Conservation (phyloP, 148 eudicot species). For the Simmondsia chinensis region DNA sequence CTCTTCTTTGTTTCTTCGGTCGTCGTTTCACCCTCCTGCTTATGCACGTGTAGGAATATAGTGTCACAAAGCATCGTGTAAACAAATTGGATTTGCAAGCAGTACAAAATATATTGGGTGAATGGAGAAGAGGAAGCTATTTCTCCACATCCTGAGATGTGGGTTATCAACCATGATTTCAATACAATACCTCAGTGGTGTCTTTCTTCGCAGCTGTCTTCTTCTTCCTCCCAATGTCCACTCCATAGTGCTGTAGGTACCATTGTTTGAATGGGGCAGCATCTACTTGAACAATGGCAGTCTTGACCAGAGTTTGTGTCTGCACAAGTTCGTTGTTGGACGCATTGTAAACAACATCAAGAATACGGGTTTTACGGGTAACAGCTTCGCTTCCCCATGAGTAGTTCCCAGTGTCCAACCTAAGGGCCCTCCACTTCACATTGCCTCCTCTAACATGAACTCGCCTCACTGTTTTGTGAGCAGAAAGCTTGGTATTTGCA, state of each 20-base stretch:
- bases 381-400: conserved; percentile 24
- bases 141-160: too few species aligned
- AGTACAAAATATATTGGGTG: not conserved
- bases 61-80: not conserved
- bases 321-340: conserved; percentile 20
- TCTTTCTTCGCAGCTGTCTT: conserved; percentile 6
- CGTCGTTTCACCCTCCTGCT: conserved; percentile 6
- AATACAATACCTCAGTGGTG: not conserved
- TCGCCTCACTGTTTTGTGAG: conserved; percentile 19
- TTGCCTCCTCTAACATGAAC: conserved; percentile 18
- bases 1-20: conserved; percentile 20
- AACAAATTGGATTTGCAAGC: not conserved
- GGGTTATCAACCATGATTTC: too few species aligned
- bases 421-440: conserved; percentile 19
- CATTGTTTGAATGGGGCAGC: conserved; percentile 21
- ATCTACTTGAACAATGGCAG: conserved; percentile 20
- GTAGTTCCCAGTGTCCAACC: conserved; percentile 19
- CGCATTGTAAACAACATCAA: conserved; percentile 19
- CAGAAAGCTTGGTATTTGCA: conserved; percentile 15
- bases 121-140: not conserved
- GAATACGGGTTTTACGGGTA: conserved; percentile 16
- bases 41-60: not conserved
- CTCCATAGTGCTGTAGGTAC: conserved; percentile 13
- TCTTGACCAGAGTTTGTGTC: conserved; percentile 16
- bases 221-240: conserved; percentile 16